Conservation (phyloP, 2,329 filamentous ascomycete species). For the Didymella pomorum region DNA sequence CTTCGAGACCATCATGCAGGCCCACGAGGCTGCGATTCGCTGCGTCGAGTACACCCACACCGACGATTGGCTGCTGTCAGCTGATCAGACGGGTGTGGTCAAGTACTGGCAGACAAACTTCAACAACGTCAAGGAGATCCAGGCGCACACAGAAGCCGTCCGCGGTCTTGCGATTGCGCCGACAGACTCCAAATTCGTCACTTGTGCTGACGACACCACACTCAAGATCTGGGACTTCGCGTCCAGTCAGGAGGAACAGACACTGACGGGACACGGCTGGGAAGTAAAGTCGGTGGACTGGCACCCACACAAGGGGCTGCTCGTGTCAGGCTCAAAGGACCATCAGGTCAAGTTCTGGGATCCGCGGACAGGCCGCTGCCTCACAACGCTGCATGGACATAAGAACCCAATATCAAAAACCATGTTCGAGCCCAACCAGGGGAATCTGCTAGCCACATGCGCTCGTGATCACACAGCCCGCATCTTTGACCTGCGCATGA, state of each 20-base stretch:
- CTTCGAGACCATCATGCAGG: conserved; percentile 99
- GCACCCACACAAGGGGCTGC: conserved; percentile 92
- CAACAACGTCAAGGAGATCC: conserved; percentile 96
- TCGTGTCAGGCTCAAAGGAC: conserved; percentile 97
- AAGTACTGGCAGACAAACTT: conserved; percentile 99
- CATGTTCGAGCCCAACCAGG: conserved; percentile 84
- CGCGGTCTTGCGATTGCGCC: conserved; percentile 92
- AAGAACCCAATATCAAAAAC: conserved; percentile 98
- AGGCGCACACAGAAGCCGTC: conserved; percentile 88
- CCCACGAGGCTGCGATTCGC: conserved; percentile 87
- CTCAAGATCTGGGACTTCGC: conserved; percentile 98
- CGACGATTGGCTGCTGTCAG: conserved; percentile 95
- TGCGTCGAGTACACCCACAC: conserved; percentile 89
- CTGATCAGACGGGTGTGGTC: conserved; percentile 91
- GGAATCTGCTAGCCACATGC: conserved; percentile 86
- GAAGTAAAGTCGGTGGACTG: conserved; percentile 97
- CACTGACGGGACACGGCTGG: conserved; percentile 94
- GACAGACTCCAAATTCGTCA: conserved; percentile 94
- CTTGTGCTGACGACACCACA: conserved; percentile 90
- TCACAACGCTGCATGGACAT: conserved; percentile 94
- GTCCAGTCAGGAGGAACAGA: conserved; percentile 80
- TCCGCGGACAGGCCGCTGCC: conserved; percentile 85
- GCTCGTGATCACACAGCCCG: conserved; percentile 92
- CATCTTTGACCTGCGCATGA: conserved; percentile 95
- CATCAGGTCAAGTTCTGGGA: conserved; percentile 98